Conservation (phyloP, 2,329 filamentous ascomycete genomes). For the Neofusicoccum sp. region DNA sequence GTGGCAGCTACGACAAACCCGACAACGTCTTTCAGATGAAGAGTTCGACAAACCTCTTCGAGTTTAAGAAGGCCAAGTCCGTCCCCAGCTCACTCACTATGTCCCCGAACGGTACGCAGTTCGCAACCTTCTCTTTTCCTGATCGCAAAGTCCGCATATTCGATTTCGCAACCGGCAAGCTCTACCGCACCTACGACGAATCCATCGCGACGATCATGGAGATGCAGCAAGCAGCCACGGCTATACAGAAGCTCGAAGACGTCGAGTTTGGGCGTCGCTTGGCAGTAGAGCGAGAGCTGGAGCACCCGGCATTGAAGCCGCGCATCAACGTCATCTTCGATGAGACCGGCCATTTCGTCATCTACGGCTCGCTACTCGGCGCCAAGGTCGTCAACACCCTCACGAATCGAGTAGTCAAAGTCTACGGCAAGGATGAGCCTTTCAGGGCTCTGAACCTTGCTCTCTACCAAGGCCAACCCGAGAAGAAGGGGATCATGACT, state of each 20-base stretch:
- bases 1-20: constrained; percentile 81
- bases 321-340: constrained; percentile 90
- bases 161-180: constrained; percentile 83
- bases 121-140: constrained; percentile 86
- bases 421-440: constrained; percentile 87
- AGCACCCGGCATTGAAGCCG: constrained; percentile 63
- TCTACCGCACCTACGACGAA: constrained; percentile 92
- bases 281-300: constrained; percentile 82
- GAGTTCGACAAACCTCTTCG: constrained; percentile 89
- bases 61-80: constrained; percentile 93
- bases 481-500: constrained; percentile 89
- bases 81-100: constrained; percentile 78
- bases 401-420: constrained; percentile 86
- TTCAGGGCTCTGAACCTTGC: constrained; percentile 79
- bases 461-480: constrained; percentile 91
- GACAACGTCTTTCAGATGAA: constrained; percentile 90
- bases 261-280: constrained; percentile 89
- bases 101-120: constrained; percentile 80
- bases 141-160: constrained; percentile 92
- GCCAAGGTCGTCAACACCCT: constrained; percentile 95
- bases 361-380: constrained; percentile 89
- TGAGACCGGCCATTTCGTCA: constrained; percentile 90
- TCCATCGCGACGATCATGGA: constrained; percentile 84
- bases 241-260: constrained; percentile 76
- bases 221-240: constrained; percentile 93